These are phyloP conservation scores for Ophiocordyceps camponoti-leonardi DNA, from an alignment of 2,329 filamentous ascomycete species.

Conservation along the genomic window DNA sequence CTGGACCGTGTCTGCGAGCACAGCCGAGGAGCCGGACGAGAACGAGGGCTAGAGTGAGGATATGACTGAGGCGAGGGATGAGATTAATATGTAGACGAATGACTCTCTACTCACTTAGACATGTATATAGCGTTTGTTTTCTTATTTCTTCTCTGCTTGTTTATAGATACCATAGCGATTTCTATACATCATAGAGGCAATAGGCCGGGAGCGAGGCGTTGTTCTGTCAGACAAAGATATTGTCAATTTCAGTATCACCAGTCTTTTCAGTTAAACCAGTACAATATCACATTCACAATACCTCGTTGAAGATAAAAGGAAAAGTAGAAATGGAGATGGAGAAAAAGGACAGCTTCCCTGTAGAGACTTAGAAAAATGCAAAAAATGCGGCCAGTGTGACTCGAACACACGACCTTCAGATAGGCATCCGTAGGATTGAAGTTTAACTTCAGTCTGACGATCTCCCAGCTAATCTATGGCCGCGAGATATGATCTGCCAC, in stretches of 20 bases:
- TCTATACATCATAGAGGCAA: neutral
- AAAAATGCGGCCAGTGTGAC: slow-evolving; percentile 11
- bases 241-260: too few relatives aligned
- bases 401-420: slow-evolving; percentile 13
- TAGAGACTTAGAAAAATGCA: too few relatives aligned
- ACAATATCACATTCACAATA: too few relatives aligned
- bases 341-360: neutral
- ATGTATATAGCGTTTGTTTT: too few relatives aligned
- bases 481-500: slow-evolving; percentile 4
- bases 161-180: neutral
- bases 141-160: too few relatives aligned
- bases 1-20: slow-evolving; percentile 16
- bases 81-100: too few relatives aligned
- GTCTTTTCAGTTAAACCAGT: too few relatives aligned
- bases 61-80: neutral
- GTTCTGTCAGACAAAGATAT: too few relatives aligned
- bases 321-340: neutral
- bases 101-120: too few relatives aligned
- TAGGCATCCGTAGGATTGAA: slow-evolving; percentile 12
- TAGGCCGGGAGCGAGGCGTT: too few relatives aligned
- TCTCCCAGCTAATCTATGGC: slow-evolving; percentile 13
- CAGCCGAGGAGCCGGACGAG: slow-evolving; percentile 7
- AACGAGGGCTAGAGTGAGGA: slow-evolving; percentile 5
- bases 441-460: slow-evolving; percentile 12
- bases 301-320: too few relatives aligned